Evolutionary conservation across 106 monocot genomes (phyloP), one percentile per base, ranked within the genome.

Genomic region (Narthecium ossifragum): DNA sequence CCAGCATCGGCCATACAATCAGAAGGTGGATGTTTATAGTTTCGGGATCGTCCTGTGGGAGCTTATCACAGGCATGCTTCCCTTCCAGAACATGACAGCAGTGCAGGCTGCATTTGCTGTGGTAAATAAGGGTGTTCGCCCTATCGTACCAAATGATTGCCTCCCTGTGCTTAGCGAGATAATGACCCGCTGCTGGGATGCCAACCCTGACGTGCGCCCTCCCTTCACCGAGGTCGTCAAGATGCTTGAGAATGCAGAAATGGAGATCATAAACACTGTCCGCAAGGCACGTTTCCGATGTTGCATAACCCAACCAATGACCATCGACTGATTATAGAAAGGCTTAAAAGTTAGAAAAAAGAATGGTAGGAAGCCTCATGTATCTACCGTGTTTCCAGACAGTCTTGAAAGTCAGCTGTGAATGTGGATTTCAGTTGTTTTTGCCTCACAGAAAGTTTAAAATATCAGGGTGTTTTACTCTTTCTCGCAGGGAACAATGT

Each of bases 101-200:
- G 85, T 85, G 7, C 85, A 85, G 54, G 85, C 85, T 2, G 85
- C 80, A 45, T 85, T 85, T 57, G 85, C 85, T 26, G 85, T 85
- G 1, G 85, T 80, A 31, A 85, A 85, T 73, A 85, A 66, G 45
- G 75, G 85, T 6, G 75, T 74, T 9, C 71, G 80, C 0, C 85
- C 85, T 5, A 53, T 75, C 13, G 68, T 84, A 31, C 84, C 84
- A 3, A 28, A 63, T 3, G 84, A 84, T 24, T 84, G 84, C 63
- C 75, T 79, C 29, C 79, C 84, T 1, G 72, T 65, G 7, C 84
- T 84, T 2, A 61, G 62, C 0, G 75, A 84, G 79, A 79, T 84
- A 66, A 84, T 84, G 84, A 84, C 71, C 43, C 70, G 72, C 37
- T 84, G 79, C 75, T 84, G 84, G 84, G 84, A 84, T 22, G 62